These are phyloP conservation scores for Eucalyptus tenuipes DNA, from an alignment of 345 rosid genomes.

Conservation along the genomic window DNA sequence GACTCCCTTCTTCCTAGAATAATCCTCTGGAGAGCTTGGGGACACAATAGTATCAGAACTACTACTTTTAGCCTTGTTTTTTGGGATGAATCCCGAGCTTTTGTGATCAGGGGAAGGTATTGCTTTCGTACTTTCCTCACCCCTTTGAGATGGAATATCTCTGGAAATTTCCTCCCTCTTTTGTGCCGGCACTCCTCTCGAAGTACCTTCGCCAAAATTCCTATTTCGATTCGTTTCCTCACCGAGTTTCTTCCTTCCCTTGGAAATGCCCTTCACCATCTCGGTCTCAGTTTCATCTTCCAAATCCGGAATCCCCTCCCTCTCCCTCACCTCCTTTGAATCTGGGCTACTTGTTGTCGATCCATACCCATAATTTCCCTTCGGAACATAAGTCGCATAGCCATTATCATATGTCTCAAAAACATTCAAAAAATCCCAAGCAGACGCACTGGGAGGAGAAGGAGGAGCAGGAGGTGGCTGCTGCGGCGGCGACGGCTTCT, in stretches of 20 bases:
- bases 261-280: slow-evolving; percentile 25
- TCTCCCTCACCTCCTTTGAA: slow-evolving; percentile 80
- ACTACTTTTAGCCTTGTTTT: slow-evolving; percentile 15
- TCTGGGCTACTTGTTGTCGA: slow-evolving; percentile 73
- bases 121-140: neutral
- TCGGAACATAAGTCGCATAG: slow-evolving; percentile 10
- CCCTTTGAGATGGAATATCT: slow-evolving; percentile 4
- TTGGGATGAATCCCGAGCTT: slow-evolving; percentile 7
- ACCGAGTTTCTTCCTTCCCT: slow-evolving; percentile 18
- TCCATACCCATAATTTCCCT: slow-evolving; percentile 19
- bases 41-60: slow-evolving; percentile 34
- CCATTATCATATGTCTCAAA: slow-evolving; percentile 45
- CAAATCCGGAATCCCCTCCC: slow-evolving; percentile 95
- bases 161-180: slow-evolving; percentile 19
- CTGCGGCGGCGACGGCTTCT: slow-evolving; percentile 2
- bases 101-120: slow-evolving; percentile 1
- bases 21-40: slow-evolving; percentile 36
- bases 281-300: slow-evolving; percentile 85
- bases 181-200: slow-evolving; percentile 34
- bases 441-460: slow-evolving; percentile 57
- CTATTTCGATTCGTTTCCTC: slow-evolving; percentile 13
- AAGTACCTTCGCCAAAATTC: slow-evolving; percentile 56
- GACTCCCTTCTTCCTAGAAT: slow-evolving; percentile 45
- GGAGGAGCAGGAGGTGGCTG: slow-evolving; percentile 55
- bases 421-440: slow-evolving; percentile 81